Evolutionary conservation across 495 filamentous ascomycete genomes (phyloP), one percentile per base, ranked within the genome.

Genomic region (Umbilicaria muhlenbergii): DNA sequence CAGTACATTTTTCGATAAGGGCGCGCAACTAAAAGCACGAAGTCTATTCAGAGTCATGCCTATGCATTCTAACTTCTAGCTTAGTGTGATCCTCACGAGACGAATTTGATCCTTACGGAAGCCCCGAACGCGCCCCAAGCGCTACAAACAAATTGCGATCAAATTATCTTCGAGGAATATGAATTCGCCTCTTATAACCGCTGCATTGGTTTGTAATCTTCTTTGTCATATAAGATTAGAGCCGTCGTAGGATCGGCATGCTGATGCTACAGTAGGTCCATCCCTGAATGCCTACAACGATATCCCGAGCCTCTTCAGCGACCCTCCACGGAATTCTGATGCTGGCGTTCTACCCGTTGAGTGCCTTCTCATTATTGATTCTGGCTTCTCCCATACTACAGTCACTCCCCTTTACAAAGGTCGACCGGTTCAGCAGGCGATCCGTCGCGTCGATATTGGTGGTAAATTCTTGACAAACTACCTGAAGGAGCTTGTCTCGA

Each of bases 121-220:
- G 82, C 86, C 31, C 83, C 92, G n/a, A 96, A 95, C 59, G 77
- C 81, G 3, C 71, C 89, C 36, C 74, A 78, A 3, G 66, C 72
- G 10, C 63, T 99, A 41, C 89, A 95, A 61, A 75, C 74, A 14
- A 87, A 94, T 56, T 85, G 84, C 45, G 91, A 96, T 58, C 86
- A 99, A 67, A 85, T 99, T 57, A 74, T 95, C 0, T 96, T 96
- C 66, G 91, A 99, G 57, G 88, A 96, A 58, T 96, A 87, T 68
- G 86, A 85, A n/a, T 96, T 96, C 61, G 74, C 81, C 14, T 77
- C 78, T 38, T 94, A 92, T 60, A 79, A 77, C 44, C 73, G 91
- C 39, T 79, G 71, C 51, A 60, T 84, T 44, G 80, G 81, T 81
- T 49, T 57, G 77, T 71, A 55, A 54, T 11, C 13, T 1, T 18